phyloP scores from a whole-genome alignment of 1,284 basidiomycete genomes.

The Pisolithus thermaeus region DNA sequence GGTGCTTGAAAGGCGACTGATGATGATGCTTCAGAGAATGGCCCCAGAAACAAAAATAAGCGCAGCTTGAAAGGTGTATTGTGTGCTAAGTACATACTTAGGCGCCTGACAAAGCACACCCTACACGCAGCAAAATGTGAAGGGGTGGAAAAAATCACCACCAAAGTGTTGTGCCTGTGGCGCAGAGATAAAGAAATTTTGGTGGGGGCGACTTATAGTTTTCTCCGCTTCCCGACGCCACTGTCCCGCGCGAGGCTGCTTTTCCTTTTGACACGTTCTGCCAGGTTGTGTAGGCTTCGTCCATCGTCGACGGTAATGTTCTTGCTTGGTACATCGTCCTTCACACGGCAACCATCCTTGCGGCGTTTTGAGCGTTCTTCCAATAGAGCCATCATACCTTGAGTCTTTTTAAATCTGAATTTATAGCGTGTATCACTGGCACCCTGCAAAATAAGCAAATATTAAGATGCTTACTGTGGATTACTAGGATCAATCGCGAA shows the following conservation, averaged over 20 bases:
- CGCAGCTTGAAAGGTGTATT: too few species aligned
- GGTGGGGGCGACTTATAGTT: conserved; percentile 10
- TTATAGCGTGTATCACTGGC: not conserved
- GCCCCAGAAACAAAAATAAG: too few species aligned
- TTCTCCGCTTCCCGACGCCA: conserved; percentile 52
- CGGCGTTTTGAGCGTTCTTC: conserved; percentile 65
- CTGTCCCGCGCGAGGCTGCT: conserved; percentile 31
- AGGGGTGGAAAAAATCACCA: too few species aligned
- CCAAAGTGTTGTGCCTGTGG: too few species aligned
- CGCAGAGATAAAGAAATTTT: too few species aligned
- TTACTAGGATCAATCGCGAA: conserved; percentile 97
- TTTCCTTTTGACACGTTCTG: conserved; percentile 85
- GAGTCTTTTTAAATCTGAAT: conserved; percentile 82
- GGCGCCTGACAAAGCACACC: too few species aligned
- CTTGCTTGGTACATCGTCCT: conserved; percentile 5
- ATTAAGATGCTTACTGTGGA: conserved; percentile 65
- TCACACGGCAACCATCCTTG: conserved; percentile 29
- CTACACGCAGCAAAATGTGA: too few species aligned
- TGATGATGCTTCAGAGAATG: too few species aligned
- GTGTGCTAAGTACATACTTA: too few species aligned
- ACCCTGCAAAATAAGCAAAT: not conserved
- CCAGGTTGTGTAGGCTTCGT: conserved; percentile 57
- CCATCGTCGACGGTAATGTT: conserved; percentile 5
- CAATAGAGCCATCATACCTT: conserved; percentile 79
- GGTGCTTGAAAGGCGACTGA: too few species aligned